A percentile compares a stretch with the other conserved stretches of the same genome.
phyloP scores from a whole-genome alignment of 805 yeast species.

The Suhomyces sp. region DNA sequence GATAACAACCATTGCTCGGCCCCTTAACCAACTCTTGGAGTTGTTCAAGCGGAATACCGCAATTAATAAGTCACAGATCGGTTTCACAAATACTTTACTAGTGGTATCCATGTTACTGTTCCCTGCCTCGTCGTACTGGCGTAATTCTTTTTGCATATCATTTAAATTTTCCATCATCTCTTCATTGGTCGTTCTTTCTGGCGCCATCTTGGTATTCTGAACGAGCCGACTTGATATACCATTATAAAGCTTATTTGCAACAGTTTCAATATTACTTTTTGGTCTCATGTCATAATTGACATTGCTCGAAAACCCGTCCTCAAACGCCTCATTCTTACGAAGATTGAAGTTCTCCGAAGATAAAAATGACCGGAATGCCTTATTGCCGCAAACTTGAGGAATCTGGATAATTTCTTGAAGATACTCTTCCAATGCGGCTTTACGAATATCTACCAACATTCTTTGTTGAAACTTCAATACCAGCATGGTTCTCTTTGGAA shows the following conservation, averaged over 20 bases:
- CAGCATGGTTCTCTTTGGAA: constrained; percentile 59
- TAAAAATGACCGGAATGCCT: constrained; percentile 70
- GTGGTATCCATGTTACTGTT: constrained; percentile 1
- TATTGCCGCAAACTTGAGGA: constrained; percentile 72
- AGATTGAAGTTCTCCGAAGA: constrained; percentile 63
- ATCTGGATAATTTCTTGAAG: constrained; percentile 54
- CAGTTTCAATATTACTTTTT: constrained; percentile 23
- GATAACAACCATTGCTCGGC: constrained; percentile 76
- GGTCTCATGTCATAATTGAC: constrained; percentile 4
- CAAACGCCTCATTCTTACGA: constrained; percentile 29
- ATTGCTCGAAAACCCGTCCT: constrained; percentile 15
- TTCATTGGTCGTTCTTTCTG: constrained; percentile 10
- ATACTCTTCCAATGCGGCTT: constrained; percentile 60
- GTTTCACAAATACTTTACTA: constrained; percentile 62
- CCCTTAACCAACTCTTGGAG: constrained; percentile 77
- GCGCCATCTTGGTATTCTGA: constrained; percentile 1
- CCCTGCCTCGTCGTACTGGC: constrained; percentile 46
- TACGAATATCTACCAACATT: constrained; percentile 63
- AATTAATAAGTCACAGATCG: constrained; percentile 75
- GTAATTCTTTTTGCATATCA: constrained; percentile 57
- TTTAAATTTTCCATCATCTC: constrained; percentile 29
- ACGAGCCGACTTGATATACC: constrained; percentile 21
- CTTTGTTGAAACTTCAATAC: constrained; percentile 71
- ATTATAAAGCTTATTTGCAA: constrained; percentile 36
- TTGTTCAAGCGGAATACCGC: constrained; percentile 64